Evolutionary conservation across 2,329 filamentous ascomycete species (phyloP).

Genomic region (Alternaria gaisen): DNA sequence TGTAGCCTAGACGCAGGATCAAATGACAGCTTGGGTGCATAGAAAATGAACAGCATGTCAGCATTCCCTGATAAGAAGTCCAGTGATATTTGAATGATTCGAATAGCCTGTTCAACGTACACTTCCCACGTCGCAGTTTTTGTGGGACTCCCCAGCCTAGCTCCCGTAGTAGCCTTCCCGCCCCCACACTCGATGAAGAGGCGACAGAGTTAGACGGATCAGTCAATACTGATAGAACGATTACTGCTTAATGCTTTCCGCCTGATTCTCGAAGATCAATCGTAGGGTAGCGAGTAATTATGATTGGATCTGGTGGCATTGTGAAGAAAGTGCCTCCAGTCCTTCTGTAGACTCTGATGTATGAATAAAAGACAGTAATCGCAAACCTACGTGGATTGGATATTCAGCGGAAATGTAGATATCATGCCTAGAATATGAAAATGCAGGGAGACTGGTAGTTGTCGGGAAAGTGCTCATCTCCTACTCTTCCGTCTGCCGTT

Average conservation of each 20-base stretch:
- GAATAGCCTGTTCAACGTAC: not conserved
- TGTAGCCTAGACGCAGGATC: not conserved
- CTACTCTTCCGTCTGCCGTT: not conserved
- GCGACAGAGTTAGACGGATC: not conserved
- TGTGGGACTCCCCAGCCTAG: not conserved
- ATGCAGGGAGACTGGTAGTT: not conserved
- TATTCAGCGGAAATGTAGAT: not conserved
- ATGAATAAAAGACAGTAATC: not conserved
- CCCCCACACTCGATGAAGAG: slow-evolving; percentile 3
- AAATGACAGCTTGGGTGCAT: not conserved
- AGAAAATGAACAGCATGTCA: not conserved
- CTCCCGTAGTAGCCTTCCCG: slow-evolving; percentile 1
- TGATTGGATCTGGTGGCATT: not conserved
- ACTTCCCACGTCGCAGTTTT: slow-evolving; percentile 1
- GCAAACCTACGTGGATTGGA: not conserved
- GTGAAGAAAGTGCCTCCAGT: not conserved
- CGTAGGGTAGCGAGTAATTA: not conserved
- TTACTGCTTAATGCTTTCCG: not conserved
- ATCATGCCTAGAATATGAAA: not conserved
- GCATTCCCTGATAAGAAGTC: not conserved
- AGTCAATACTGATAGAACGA: not conserved
- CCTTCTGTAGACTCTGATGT: not conserved
- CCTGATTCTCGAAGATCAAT: not conserved
- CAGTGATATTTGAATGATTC: not conserved
- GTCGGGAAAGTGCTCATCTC: not conserved